Evolutionary conservation across 768 basidiomycete species (phyloP).

Genomic region (Podaxis mareebaensis): DNA sequence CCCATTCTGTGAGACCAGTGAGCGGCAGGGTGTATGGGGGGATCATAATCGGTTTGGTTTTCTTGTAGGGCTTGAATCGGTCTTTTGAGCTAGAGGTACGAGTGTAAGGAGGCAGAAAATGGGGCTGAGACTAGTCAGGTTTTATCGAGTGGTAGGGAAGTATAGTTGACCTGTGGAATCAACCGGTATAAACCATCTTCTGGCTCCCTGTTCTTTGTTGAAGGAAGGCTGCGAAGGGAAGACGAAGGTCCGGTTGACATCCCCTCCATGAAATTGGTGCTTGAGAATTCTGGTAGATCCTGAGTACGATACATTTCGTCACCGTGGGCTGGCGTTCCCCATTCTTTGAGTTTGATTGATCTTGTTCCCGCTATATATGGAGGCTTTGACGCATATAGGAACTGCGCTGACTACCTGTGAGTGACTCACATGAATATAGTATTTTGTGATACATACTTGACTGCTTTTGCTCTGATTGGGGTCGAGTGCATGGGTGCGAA

Average conservation of each 20-base stretch:
- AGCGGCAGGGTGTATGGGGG: conserved; percentile 1
- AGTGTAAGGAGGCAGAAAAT: not conserved
- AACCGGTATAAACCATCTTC: not conserved
- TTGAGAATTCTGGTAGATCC: conserved; percentile 4
- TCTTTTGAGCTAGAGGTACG: not conserved
- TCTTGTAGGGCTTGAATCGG: conserved; percentile 5
- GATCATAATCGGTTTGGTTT: conserved; percentile 8
- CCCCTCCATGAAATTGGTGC: not conserved
- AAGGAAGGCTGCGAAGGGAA: not conserved
- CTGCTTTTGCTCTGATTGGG: not conserved
- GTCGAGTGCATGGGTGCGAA: not conserved
- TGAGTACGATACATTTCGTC: conserved; percentile 1
- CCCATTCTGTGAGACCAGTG: not conserved
- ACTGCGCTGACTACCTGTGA: not conserved
- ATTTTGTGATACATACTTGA: not conserved
- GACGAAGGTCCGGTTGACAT: not conserved
- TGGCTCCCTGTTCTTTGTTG: not conserved
- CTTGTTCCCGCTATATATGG: not conserved
- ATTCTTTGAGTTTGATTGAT: conserved; percentile 5
- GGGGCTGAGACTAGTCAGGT: conserved; percentile 10
- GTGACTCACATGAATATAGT: not conserved
- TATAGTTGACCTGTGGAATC: conserved; percentile 6
- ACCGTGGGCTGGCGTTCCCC: conserved; percentile 7
- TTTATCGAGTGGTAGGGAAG: not conserved
- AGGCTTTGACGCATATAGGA: conserved; percentile 1